These are phyloP conservation scores for Aureobasidium musti DNA, from an alignment of 2,329 filamentous ascomycete genomes.

Conservation along the genomic window DNA sequence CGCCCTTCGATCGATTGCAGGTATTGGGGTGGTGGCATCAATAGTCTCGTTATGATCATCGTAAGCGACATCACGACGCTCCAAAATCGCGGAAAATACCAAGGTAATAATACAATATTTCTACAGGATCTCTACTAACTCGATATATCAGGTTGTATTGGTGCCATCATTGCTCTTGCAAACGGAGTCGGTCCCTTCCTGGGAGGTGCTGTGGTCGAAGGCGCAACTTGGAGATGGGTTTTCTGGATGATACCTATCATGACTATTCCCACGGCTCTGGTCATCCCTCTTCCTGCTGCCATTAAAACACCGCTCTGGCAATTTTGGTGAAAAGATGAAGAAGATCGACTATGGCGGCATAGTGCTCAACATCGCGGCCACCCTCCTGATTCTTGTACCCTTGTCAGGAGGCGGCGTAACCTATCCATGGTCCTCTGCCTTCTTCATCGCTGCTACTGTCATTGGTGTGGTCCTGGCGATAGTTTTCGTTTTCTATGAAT, in stretches of 20 bases:
- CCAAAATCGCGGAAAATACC: constrained; percentile 26
- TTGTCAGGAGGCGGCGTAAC: constrained; percentile 61
- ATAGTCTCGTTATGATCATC: constrained; percentile 38
- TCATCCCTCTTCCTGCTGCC: constrained; percentile 60
- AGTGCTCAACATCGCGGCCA: constrained; percentile 51
- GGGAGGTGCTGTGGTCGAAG: constrained; percentile 52
- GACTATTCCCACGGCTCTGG: constrained; percentile 51
- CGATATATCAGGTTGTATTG: constrained; percentile 41
- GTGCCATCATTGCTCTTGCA: constrained; percentile 49
- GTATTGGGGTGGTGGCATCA: constrained; percentile 35
- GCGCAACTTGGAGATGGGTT: constrained; percentile 32
- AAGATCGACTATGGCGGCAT: constrained; percentile 56
- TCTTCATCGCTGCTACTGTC: constrained; percentile 58
- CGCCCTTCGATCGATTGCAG: constrained; percentile 33
- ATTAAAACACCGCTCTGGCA: constrained; percentile 55
- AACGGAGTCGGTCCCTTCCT: constrained; percentile 59
- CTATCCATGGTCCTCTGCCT: constrained; percentile 57
- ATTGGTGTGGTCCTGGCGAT: constrained; percentile 52
- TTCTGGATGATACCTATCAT: constrained; percentile 55
- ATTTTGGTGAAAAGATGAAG: constrained; percentile 54
- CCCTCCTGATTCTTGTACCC: constrained; percentile 53
- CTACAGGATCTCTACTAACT: constrained; percentile 40
- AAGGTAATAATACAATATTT: neutral
- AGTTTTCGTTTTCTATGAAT: constrained; percentile 57
- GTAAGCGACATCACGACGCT: constrained; percentile 37